phyloP scores from a whole-genome alignment of 2,329 filamentous ascomycete species.

The Fusarium coffeatum region DNA sequence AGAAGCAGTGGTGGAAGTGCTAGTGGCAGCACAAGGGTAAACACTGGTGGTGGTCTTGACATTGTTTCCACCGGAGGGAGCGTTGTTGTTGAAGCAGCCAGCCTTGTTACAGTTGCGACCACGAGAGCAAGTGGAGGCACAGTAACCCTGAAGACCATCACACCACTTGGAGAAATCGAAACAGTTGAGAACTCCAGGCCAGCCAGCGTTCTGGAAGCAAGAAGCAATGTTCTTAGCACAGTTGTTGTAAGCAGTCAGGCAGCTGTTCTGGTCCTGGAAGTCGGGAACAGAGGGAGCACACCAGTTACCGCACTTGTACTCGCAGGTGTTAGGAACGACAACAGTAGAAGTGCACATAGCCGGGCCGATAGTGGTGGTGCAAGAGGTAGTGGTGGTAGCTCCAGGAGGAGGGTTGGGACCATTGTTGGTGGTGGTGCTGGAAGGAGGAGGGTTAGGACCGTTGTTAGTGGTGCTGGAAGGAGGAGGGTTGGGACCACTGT shows the following conservation, averaged over 20 bases:
- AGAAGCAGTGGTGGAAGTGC: conserved; percentile 48
- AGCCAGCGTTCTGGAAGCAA: conserved; percentile 65
- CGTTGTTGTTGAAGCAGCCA: conserved; percentile 57
- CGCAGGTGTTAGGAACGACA: conserved; percentile 60
- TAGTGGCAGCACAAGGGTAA: conserved; percentile 49
- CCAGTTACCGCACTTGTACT: conserved; percentile 67
- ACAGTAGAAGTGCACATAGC: conserved; percentile 62
- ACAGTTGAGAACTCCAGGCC: conserved; percentile 62
- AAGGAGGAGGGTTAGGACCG: conserved; percentile 11
- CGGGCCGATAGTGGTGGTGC: conserved; percentile 52
- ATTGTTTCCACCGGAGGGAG: conserved; percentile 52
- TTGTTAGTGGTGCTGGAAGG: conserved; percentile 36
- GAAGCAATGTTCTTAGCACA: conserved; percentile 61
- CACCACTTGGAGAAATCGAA: conserved; percentile 65
- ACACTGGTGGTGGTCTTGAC: conserved; percentile 53
- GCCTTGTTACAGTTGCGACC: conserved; percentile 55
- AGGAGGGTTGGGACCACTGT: conserved; percentile 5
- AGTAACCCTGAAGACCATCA: conserved; percentile 58
- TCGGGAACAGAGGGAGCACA: conserved; percentile 62
- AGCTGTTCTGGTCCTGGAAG: conserved; percentile 58
- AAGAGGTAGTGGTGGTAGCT: conserved; percentile 31
- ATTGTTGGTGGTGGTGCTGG: neutral
- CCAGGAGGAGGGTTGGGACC: conserved; percentile 13
- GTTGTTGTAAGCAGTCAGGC: conserved; percentile 56
- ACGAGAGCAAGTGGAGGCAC: conserved; percentile 51